Percentiles rank a stretch among this genome's conserved stretches.
phyloP scores from a whole-genome alignment of 768 basidiomycete genomes.

The Ramaria sp. region DNA sequence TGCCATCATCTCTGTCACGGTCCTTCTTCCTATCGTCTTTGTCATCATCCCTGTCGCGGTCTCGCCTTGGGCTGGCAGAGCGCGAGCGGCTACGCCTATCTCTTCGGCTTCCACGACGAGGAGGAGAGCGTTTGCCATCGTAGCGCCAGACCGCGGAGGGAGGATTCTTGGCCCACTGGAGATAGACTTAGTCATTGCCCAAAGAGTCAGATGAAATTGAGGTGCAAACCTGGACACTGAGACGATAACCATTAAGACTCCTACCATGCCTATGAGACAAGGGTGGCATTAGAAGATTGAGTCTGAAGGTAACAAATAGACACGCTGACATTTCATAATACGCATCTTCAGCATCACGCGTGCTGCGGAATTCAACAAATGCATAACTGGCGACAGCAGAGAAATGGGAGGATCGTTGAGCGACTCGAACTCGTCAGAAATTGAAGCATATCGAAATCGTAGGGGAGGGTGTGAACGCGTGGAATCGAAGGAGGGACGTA shows the following conservation, averaged over 20 bases:
- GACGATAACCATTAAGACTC: conserved; percentile 59
- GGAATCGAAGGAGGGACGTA: not conserved
- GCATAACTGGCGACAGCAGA: conserved; percentile 49
- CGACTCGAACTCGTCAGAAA: conserved; percentile 17
- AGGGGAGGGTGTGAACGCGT: conserved; percentile 22
- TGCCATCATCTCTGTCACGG: conserved; percentile 29
- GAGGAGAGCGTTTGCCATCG: conserved; percentile 41
- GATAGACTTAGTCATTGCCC: not conserved
- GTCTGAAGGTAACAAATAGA: not conserved
- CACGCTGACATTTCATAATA: conserved; percentile 69
- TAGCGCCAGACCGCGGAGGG: conserved; percentile 78
- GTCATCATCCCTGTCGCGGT: conserved; percentile 18
- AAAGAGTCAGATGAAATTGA: not conserved
- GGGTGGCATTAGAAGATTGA: not conserved
- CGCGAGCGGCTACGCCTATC: conserved; percentile 32
- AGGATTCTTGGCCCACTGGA: conserved; percentile 72
- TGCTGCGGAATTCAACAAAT: conserved; percentile 74
- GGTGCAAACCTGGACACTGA: conserved; percentile 58
- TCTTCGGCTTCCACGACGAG: conserved; percentile 15
- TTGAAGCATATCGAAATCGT: conserved; percentile 25
- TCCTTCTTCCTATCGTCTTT: conserved; percentile 23
- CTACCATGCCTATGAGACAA: conserved; percentile 52
- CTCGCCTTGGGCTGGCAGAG: conserved; percentile 45
- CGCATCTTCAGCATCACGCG: conserved; percentile 72
- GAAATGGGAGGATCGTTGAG: conserved; percentile 43